Percentiles rank a stretch among this genome's conserved stretches.
Evolutionary conservation across 2,329 filamentous ascomycete species (phyloP).

Genomic region (Pezicula neosporulosa): DNA sequence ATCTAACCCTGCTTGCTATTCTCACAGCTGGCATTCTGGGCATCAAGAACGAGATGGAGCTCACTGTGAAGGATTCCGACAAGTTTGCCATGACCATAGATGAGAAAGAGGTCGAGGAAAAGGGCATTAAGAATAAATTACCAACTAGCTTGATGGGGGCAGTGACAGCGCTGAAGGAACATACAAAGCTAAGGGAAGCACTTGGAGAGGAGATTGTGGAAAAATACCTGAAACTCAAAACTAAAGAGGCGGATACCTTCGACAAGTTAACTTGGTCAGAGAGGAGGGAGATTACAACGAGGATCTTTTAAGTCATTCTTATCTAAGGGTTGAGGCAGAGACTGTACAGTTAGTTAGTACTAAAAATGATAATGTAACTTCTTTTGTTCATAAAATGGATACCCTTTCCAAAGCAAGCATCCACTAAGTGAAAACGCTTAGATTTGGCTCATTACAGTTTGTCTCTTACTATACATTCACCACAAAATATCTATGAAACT

Average conservation of each 20-base stretch:
- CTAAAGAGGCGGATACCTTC: slow-evolving; percentile 49
- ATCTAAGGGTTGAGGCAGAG: too few relatives aligned
- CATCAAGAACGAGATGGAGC: slow-evolving; percentile 35
- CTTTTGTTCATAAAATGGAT: too few relatives aligned
- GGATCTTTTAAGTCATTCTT: not conserved
- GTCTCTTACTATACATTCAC: too few relatives aligned
- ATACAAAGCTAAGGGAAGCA: slow-evolving; percentile 40
- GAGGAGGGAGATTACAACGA: slow-evolving; percentile 12
- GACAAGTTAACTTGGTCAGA: slow-evolving; percentile 17
- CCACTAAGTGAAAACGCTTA: too few relatives aligned
- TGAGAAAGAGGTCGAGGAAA: slow-evolving; percentile 37
- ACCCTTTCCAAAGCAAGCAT: too few relatives aligned
- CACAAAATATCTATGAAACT: too few relatives aligned
- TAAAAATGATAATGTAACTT: too few relatives aligned
- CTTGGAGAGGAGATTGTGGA: slow-evolving; percentile 48
- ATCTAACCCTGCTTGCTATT: slow-evolving; percentile 61
- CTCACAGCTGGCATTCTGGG: slow-evolving; percentile 57
- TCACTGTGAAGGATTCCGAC: slow-evolving; percentile 47
- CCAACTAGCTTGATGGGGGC: slow-evolving; percentile 53
- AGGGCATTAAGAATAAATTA: slow-evolving; percentile 52
- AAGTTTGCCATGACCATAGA: slow-evolving; percentile 48
- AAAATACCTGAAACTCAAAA: slow-evolving; percentile 56
- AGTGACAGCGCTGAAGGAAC: slow-evolving; percentile 43
- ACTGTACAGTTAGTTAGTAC: too few relatives aligned
- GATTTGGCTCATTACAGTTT: too few relatives aligned